These are phyloP conservation scores for Gossypium stocksii DNA, from an alignment of 345 rosid species.

Conservation along the genomic window DNA sequence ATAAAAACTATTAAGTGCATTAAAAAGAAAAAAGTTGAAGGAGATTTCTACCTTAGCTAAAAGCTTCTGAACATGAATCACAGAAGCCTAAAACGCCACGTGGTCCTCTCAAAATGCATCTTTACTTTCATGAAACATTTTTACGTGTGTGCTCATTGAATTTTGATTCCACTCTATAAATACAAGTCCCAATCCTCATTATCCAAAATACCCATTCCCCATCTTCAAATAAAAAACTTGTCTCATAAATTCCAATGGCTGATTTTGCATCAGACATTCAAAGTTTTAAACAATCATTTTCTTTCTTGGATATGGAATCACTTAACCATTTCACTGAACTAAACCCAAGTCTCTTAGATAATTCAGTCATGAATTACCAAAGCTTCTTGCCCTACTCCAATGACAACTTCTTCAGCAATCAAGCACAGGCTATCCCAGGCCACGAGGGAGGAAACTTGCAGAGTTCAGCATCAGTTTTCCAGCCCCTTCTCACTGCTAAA, in stretches of 20 bases:
- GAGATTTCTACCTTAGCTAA: neutral
- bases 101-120: slow-evolving; percentile 19
- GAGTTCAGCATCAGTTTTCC: slow-evolving; percentile 20
- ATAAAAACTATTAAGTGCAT: too few species aligned
- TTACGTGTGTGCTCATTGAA: neutral
- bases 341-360: slow-evolving; percentile 22
- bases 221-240: neutral
- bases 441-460: slow-evolving; percentile 25
- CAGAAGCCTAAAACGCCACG: slow-evolving; percentile 28
- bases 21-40: neutral
- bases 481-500: slow-evolving; percentile 23
- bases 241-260: slow-evolving; percentile 28
- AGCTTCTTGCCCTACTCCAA: slow-evolving; percentile 32
- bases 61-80: slow-evolving; percentile 16
- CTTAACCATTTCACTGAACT: slow-evolving; percentile 32
- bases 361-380: slow-evolving; percentile 26
- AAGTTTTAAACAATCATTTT: slow-evolving; percentile 26
- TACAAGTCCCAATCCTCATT: slow-evolving; percentile 18
- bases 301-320: slow-evolving; percentile 29
- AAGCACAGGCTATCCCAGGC: slow-evolving; percentile 26
- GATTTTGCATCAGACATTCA: slow-evolving; percentile 35
- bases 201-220: slow-evolving; percentile 17
- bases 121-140: neutral
- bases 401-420: slow-evolving; percentile 37
- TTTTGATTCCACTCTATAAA: slow-evolving; percentile 24